Base-by-base conservation (phyloP, 495 filamentous ascomycete species). In the Aeminium ludgeri region DNA sequence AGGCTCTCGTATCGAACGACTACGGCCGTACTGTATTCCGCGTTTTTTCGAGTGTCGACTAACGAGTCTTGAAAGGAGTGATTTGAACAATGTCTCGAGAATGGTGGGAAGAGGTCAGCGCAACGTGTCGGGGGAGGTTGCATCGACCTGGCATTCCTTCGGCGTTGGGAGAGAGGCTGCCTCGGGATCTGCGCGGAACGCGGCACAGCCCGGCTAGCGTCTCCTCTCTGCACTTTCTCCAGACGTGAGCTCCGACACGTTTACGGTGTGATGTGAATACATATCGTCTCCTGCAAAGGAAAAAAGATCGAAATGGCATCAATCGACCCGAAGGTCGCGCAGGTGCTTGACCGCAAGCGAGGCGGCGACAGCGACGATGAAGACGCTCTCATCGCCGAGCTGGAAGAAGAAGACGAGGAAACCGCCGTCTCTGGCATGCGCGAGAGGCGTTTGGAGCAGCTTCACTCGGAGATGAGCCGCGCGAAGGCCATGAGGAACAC, bases 361-460 rank as follows among this genome's bases (percentile, higher is more conserved):
- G 47, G 31, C 33, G 23, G 49, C 49, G 56, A 68, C 48, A 60
- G 59, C 4, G 68, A 72, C 42, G 75, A 82, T 55, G 76, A 81
- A 63, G 80, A 83, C 54, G 76, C 73, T 23, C 68, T 86, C 29
- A 71, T 86, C 51, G 69, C 69, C 28, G 64, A 69, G 36, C 72
- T 86, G 25, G 80, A 84, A 61, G 81, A 83, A 58, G 62, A 65
- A 38, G 72, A 78, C 57, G 57, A 70, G 45, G 68, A 77, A 38
- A 53, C 57, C 8, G 59, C 62, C 23, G 47, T 74, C n/a, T 65
- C 71, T 43, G 63, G 64, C 39, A 80, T 82, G 60, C 74, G 81
- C 40, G 76, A 77, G 54, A 65, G 72, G 36, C 71, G 81, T 23
- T 68, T 84, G 40, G 69, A 82, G 48, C 76, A 83, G 56, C 66